Evolutionary conservation across 1,139 yeast genomes (phyloP), one percentile per base, ranked within the genome.

Genomic region (Kodamaea suecica): DNA sequence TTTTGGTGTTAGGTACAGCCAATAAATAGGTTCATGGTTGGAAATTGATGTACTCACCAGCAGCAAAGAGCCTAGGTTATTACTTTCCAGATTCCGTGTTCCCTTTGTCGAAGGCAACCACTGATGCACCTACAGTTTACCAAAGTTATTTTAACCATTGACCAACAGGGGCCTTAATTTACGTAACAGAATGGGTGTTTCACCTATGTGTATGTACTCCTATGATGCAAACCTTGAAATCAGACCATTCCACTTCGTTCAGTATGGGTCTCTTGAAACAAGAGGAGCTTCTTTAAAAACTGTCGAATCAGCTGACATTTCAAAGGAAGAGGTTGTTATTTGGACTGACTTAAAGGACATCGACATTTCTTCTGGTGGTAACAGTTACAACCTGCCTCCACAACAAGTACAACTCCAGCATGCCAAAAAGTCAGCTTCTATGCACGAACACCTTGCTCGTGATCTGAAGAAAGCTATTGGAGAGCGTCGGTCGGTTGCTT

Each of bases 201-300:
- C 83, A 1, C 84, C 84, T 29, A 76, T 78, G 82, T 73, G 80
- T 49, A 73, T 63, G 39, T 76, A 77, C 52, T 65, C 79, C 1
- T 66, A 74, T 4, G 49, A 54, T 5, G 43, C 50, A 17, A 48
- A 64, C 24, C 65, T 67, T 2, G 52, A 56, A 21, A 61, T 69
- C 3, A 75, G 73, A 0, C 70, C 63, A n/a, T 76, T 63, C 57
- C 80, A 74, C 45, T 43, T 56, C 28, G 54, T 63, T 13, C 78
- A 73, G 43, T 74, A 74, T 45, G 73, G 73, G 3, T 48, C 62
- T 0, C 52, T 67, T 20, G 60, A 71, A 0, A 37, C 58, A 8
- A 56, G 78, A 37, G 82, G 81, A 2, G 70, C 79, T 0, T 80
- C 82, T 12, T 49, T 78, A 26, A 55, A 76, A 12, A 61, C 75